Conservation (phyloP, 352 stramenopile genomes). For the Pseudoperonospora humuli region DNA sequence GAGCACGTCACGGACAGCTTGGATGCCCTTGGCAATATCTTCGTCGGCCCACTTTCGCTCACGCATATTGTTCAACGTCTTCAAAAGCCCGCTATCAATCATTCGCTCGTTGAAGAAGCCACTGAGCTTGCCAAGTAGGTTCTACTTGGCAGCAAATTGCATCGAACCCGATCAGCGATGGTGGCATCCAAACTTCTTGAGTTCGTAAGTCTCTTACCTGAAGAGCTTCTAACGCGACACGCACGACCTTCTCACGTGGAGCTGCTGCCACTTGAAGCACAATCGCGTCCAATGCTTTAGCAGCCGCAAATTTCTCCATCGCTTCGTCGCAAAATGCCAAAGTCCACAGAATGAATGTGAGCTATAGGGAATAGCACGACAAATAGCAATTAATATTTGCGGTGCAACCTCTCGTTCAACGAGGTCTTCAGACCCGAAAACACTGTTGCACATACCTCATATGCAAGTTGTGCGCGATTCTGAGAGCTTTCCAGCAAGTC, state of each 20-base stretch:
- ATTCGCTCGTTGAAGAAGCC: constrained; percentile 90
- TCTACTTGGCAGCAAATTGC: constrained; percentile 44
- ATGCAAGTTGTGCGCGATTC: constrained; percentile 90
- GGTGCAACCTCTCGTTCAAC: background rate
- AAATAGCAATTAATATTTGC: background rate
- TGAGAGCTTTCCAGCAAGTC: constrained; percentile 73
- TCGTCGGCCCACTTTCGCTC: constrained; percentile 94
- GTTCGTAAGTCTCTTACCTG: too few relatives aligned
- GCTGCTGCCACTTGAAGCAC: constrained; percentile 87
- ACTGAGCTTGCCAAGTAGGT: constrained; percentile 71
- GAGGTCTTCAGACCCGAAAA: background rate
- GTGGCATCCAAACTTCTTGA: background rate
- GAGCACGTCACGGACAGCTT: constrained; percentile 70
- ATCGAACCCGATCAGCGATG: background rate
- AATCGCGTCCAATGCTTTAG: constrained; percentile 56
- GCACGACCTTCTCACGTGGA: constrained; percentile 95
- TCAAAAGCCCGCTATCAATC: constrained; percentile 93
- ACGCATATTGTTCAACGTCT: constrained; percentile 90
- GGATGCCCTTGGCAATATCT: constrained; percentile 87
- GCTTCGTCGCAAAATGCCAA: constrained; percentile 88
- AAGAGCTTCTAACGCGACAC: constrained; percentile 90
- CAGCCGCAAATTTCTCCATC: constrained; percentile 66
- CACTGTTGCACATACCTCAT: constrained; percentile 61
- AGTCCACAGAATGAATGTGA: constrained; percentile 96
- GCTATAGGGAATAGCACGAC: constrained; percentile 29